Base-by-base conservation (phyloP, 2,329 filamentous ascomycete species). In the Leptographium wingfieldii region DNA sequence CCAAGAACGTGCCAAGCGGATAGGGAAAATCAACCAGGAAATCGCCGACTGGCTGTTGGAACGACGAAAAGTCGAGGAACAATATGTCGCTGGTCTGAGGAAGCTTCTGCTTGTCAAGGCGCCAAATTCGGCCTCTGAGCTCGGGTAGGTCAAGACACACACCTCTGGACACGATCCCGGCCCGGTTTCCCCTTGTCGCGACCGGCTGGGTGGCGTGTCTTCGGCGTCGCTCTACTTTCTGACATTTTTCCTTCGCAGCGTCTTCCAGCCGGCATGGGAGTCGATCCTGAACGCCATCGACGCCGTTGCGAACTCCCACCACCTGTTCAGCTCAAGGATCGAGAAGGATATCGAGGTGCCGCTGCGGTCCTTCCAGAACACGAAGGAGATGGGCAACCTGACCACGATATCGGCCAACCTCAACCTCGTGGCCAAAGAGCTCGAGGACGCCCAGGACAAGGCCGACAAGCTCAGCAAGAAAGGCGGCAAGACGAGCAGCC, bases 21-120 rank as follows among this genome's bases (percentile, higher is more conserved):
- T 97, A 70, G 83, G 82, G 68, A 90, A 86, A 72, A 77, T 95
- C 75, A 96, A 99, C 73, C 75, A 79, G 67, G 90, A 96, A 71
- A 90, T 99, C 69, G 92, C 92, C 72, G 92, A 97, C 75, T 99
- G 92, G 90, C 81, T 99, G 63, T 88, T 92, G 92, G 94, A 99
- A 77, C 90, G 94, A 67, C 87, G 92, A 71, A 88, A 85, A 68
- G 80, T 97, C 63, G 94, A 99, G 74, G 92, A 97, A 69, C 81
- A 85, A 69, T 99, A 99, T 74, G 88, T 90, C 55, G 79, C 85
- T 67, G 85, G 87, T 52, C 76, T 99, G 67, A 86, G 86, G 68
- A 95, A 88, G 76, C 83, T 99, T 64, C 81, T 87, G 62, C 81
- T 85, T 68, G 86, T 85, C 70, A 85, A 83, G 65, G 82, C 87